A percentile compares a stretch with the other conserved stretches of the same genome.
phyloP scores from a whole-genome alignment of 352 stramenopile species.

The Phytophthora citricola region DNA sequence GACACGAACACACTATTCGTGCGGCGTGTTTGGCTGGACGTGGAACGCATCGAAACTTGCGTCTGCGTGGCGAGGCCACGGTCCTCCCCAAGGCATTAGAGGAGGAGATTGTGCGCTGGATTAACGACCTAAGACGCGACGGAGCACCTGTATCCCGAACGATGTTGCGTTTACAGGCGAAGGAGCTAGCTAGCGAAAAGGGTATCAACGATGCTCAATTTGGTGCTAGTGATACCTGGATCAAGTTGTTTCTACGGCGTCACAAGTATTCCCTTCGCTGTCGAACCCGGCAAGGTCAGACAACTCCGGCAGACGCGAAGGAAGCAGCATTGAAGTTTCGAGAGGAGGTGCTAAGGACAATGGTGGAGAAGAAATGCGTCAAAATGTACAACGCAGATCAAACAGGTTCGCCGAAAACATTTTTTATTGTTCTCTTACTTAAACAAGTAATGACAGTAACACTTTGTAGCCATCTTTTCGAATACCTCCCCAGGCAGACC shows the following conservation, averaged over 20 bases:
- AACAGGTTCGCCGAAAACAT: background rate
- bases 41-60: background rate
- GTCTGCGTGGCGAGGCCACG: too few species aligned
- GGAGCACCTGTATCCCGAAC: too few species aligned
- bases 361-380: slow-evolving; percentile 5
- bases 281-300: background rate
- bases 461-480: background rate
- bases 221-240: too few species aligned
- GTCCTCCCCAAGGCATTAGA: too few species aligned
- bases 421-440: background rate
- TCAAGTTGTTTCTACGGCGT: too few species aligned
- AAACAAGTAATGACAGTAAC: background rate
- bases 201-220: too few species aligned
- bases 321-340: background rate
- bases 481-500: slow-evolving; percentile 2
- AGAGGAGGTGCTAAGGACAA: background rate
- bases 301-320: background rate
- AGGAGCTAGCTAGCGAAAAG: too few species aligned
- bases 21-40: background rate
- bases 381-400: slow-evolving; percentile 12
- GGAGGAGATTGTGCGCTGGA: too few species aligned
- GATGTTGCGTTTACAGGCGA: too few species aligned
- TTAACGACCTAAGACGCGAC: too few species aligned
- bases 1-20: background rate
- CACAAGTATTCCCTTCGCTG: too few species aligned